Percentiles rank a stretch among this genome's conserved stretches.
These are phyloP conservation scores for Crithidia fasciculata DNA, from an alignment of 208 protist genomes.

Conservation along the genomic window DNA sequence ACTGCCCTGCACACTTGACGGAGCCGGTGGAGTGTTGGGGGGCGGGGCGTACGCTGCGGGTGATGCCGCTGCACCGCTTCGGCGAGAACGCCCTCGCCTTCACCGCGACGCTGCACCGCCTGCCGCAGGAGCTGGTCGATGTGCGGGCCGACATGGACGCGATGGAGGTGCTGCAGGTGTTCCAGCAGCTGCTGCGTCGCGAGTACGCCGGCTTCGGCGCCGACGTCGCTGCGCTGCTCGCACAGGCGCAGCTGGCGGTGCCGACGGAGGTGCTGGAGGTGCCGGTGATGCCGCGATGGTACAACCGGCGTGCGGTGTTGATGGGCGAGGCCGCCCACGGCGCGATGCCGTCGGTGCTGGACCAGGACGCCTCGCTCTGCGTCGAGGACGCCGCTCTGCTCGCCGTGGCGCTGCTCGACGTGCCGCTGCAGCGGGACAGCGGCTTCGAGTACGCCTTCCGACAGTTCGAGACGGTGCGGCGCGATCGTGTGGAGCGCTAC, in stretches of 20 bases:
- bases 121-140: constrained; percentile 64
- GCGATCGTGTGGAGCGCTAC: constrained; percentile 87
- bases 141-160: constrained; percentile 41
- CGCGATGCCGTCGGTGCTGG: constrained; percentile 80
- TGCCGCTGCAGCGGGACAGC: constrained; percentile 75
- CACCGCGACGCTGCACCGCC: constrained; percentile 68
- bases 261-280: constrained; percentile 82
- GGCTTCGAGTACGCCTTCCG: constrained; percentile 88
- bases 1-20: constrained; percentile 47
- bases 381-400: constrained; percentile 90
- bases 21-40: constrained; percentile 79
- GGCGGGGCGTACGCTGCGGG: constrained; percentile 36
- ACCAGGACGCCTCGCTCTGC: constrained; percentile 87
- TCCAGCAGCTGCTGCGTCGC: constrained; percentile 47
- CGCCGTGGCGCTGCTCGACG: constrained; percentile 78
- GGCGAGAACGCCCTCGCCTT: constrained; percentile 66
- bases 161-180: constrained; percentile 52
- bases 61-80: constrained; percentile 51
- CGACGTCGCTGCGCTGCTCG: constrained; percentile 41
- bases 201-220: constrained; percentile 68
- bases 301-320: constrained; percentile 85
- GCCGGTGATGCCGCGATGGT: constrained; percentile 91
- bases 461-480: constrained; percentile 83
- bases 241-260: constrained; percentile 57
- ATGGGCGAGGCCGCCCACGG: constrained; percentile 90